These are phyloP conservation scores for Saccharomycopsis oosterbeekiorum DNA, from an alignment of 805 yeast genomes.

Conservation along the genomic window DNA sequence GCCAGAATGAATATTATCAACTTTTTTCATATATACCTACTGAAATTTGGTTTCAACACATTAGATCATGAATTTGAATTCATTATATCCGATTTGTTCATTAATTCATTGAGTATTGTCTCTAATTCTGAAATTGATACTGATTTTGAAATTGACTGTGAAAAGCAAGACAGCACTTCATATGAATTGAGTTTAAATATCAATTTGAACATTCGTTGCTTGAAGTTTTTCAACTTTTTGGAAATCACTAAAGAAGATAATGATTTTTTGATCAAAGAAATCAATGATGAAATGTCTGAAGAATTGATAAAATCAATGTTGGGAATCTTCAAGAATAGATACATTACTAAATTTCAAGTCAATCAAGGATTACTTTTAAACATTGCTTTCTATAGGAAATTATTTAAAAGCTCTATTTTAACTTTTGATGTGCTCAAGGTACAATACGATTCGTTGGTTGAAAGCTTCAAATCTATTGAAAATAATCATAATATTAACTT, in stretches of 20 bases:
- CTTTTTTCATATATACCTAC: conserved; percentile 5
- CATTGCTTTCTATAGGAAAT: conserved; percentile 1
- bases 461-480: background rate
- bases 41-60: background rate
- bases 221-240: conserved; percentile 5
- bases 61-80: conserved; percentile 3
- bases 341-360: background rate
- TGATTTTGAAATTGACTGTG: background rate
- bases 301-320: conserved; percentile 17
- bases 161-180: background rate
- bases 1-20: conserved; percentile 33
- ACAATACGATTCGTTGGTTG: background rate
- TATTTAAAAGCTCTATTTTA: background rate
- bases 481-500: background rate
- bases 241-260: background rate
- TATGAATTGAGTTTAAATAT: conserved; percentile 3
- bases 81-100: conserved; percentile 5
- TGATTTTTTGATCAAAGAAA: conserved; percentile 4
- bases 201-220: conserved; percentile 1
- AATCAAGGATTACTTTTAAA: conserved; percentile 6
- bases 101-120: conserved; percentile 4
- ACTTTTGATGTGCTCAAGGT: background rate
- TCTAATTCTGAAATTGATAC: conserved; percentile 4
- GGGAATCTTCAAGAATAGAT: conserved; percentile 3
- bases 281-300: conserved; percentile 16